phyloP scores from a whole-genome alignment of 2,329 filamentous ascomycete genomes.

The Colletotrichum eleusines region DNA sequence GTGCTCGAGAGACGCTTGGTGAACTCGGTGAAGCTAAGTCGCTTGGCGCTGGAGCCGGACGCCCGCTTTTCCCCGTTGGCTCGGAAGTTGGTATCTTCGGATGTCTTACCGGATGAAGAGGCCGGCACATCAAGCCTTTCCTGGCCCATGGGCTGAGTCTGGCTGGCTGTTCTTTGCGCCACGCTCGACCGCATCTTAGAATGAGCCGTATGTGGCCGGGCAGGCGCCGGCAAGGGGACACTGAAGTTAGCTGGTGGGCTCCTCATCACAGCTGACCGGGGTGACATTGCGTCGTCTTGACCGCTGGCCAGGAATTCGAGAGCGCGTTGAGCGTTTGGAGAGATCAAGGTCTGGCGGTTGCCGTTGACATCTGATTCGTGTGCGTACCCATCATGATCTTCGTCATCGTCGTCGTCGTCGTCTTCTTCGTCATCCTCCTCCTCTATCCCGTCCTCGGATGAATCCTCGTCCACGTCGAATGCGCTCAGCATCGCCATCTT shows the following conservation, averaged over 20 bases:
- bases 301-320: conserved; percentile 64
- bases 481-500: conserved; percentile 58
- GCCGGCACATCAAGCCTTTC: conserved; percentile 44
- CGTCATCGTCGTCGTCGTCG: conserved; percentile 58
- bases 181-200: conserved; percentile 59
- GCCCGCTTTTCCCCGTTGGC: conserved; percentile 60
- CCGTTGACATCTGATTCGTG: conserved; percentile 48
- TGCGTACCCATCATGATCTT: conserved; percentile 55
- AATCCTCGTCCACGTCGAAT: conserved; percentile 64
- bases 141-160: conserved; percentile 57
- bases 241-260: conserved; percentile 40
- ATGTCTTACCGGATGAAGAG: conserved; percentile 45
- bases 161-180: conserved; percentile 61
- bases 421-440: conserved; percentile 55
- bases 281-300: conserved; percentile 50
- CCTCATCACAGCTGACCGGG: conserved; percentile 52
- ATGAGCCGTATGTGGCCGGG: conserved; percentile 67
- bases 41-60: conserved; percentile 67
- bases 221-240: conserved; percentile 43
- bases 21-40: conserved; percentile 72
- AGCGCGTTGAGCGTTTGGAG: conserved; percentile 61
- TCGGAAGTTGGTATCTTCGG: conserved; percentile 51
- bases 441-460: conserved; percentile 57
- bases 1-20: conserved; percentile 71
- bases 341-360: conserved; percentile 53